Conservation (phyloP, 305 asterid species). For the Striga hermonthica region DNA sequence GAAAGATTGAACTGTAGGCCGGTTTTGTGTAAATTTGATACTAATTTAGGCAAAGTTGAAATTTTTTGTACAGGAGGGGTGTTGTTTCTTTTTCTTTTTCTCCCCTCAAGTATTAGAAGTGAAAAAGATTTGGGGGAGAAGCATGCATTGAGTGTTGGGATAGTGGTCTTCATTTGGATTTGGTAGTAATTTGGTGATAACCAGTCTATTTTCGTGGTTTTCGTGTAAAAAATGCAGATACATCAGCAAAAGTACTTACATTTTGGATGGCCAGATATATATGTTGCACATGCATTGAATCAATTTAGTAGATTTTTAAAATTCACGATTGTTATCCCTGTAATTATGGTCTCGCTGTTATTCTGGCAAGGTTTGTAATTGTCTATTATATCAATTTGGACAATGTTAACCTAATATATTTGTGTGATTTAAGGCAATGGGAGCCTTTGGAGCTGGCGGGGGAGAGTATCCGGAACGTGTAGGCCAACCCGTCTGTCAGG, state of each 20-base stretch:
- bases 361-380: conserved; percentile 14
- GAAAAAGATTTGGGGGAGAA: conserved; percentile 26
- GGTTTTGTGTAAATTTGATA: conserved; percentile 35
- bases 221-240: conserved; percentile 2
- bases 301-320: conserved; percentile 13
- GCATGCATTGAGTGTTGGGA: conserved; percentile 33
- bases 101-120: conserved; percentile 14
- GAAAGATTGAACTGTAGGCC: conserved; percentile 23
- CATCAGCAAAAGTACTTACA: neutral
- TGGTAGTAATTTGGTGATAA: conserved; percentile 19
- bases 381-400: conserved; percentile 23
- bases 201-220: conserved; percentile 18
- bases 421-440: conserved; percentile 55
- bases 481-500: conserved; percentile 93
- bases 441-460: conserved; percentile 58
- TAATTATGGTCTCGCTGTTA: conserved; percentile 19
- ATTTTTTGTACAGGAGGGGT: conserved; percentile 14
- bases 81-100: neutral
- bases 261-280: conserved; percentile 20
- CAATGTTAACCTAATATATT: conserved; percentile 3
- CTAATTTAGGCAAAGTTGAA: conserved; percentile 27
- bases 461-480: conserved; percentile 75
- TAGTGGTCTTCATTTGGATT: conserved; percentile 23
- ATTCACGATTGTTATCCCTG: conserved; percentile 16
- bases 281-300: conserved; percentile 27